Conservation (phyloP, 2,329 filamentous ascomycete genomes). For the Xylaria sp. region DNA sequence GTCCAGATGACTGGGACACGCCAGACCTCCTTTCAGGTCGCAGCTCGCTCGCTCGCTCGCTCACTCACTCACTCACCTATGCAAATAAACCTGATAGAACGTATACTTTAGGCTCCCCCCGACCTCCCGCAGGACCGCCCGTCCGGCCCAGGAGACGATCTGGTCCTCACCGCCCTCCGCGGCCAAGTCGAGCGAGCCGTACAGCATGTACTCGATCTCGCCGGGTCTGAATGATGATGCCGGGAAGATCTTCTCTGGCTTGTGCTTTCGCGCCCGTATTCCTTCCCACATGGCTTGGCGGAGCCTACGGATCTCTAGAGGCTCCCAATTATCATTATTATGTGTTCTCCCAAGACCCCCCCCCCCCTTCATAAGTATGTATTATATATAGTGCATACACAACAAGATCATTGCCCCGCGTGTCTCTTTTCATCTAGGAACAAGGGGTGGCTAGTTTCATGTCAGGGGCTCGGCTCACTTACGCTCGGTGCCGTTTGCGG, state of each 20-base stretch:
- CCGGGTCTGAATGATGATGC: constrained; percentile 38
- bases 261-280: constrained; percentile 45
- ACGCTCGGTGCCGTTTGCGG: constrained; percentile 42
- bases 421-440: too few species aligned
- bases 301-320: constrained; percentile 45
- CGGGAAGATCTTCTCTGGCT: constrained; percentile 46
- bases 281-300: constrained; percentile 49
- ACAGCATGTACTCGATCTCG: constrained; percentile 40
- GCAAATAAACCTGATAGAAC: constrained; percentile 40
- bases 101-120: constrained; percentile 32
- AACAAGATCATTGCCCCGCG: too few species aligned
- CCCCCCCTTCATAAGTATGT: too few species aligned
- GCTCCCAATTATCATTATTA: background rate
- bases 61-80: too few species aligned
- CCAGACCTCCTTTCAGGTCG: background rate
- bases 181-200: constrained; percentile 33
- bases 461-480: constrained; percentile 3
- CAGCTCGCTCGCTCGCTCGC: too few species aligned
- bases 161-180: constrained; percentile 24
- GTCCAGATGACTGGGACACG: background rate
- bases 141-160: constrained; percentile 37
- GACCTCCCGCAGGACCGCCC: constrained; percentile 29
- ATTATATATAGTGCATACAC: too few species aligned
- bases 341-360: too few species aligned
- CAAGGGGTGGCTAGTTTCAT: background rate